phyloP scores from a whole-genome alignment of 257 asterid species.

The Gardenia jasminoides region DNA sequence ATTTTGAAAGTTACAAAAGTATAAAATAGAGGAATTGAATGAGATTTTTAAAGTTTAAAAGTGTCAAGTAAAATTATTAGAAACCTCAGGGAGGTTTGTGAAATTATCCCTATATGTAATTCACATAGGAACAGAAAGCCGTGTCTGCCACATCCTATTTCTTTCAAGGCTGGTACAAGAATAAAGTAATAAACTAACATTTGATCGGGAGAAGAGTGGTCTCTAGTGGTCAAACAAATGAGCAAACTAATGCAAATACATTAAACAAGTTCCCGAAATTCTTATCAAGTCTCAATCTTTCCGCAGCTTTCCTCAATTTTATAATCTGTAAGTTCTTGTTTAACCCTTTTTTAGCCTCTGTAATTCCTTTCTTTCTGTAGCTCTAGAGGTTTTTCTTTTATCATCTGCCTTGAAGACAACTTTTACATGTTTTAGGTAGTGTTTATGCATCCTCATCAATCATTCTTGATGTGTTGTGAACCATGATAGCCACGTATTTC shows the following conservation, averaged over 20 bases:
- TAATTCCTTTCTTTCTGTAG: neutral
- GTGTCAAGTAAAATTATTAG: too few relatives aligned
- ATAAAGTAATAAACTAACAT: slow-evolving; percentile 1
- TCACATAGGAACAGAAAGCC: slow-evolving; percentile 15
- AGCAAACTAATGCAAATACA: neutral
- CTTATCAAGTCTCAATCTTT: slow-evolving; percentile 4
- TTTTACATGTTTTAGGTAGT: slow-evolving; percentile 2
- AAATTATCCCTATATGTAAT: too few relatives aligned
- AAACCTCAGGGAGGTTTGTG: too few relatives aligned
- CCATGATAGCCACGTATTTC: neutral
- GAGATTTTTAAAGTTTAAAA: too few relatives aligned
- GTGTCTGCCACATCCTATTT: slow-evolving; percentile 33
- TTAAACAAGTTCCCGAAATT: neutral
- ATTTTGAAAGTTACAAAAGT: too few relatives aligned
- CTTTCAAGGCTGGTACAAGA: slow-evolving; percentile 12
- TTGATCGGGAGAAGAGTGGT: slow-evolving; percentile 14
- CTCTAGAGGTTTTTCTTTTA: neutral
- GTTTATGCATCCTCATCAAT: neutral
- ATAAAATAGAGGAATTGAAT: too few relatives aligned
- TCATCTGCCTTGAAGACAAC: neutral
- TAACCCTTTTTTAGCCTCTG: neutral
- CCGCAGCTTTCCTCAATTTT: slow-evolving; percentile 3
- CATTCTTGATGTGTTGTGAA: neutral
- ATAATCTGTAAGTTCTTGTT: slow-evolving; percentile 21
- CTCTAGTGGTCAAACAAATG: slow-evolving; percentile 15